These are phyloP conservation scores for Tagetes patula DNA, from an alignment of 129 eudicot genomes.

Conservation along the genomic window DNA sequence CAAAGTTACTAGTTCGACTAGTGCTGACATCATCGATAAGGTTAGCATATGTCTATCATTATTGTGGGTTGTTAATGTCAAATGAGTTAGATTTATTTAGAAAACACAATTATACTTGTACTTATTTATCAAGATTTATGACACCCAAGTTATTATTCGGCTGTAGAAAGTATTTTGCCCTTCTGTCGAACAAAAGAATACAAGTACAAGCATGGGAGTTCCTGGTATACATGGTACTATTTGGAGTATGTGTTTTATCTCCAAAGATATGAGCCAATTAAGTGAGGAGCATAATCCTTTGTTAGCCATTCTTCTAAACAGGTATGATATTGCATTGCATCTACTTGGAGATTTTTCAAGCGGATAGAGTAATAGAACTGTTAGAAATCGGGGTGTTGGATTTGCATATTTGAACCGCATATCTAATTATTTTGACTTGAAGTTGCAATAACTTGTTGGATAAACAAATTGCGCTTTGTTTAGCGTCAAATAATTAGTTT, in stretches of 20 bases:
- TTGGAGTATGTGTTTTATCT: conserved; percentile 99
- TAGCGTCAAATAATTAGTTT: not conserved
- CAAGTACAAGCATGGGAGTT: conserved; percentile 38
- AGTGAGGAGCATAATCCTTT: conserved; percentile 64
- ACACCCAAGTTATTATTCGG: conserved; percentile 3
- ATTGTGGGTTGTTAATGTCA: not conserved
- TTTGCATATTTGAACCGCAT: not conserved
- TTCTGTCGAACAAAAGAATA: conserved; percentile 50
- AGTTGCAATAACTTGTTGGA: not conserved
- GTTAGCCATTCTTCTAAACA: conserved; percentile 80
- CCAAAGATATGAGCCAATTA: conserved; percentile 48
- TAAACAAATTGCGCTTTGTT: not conserved
- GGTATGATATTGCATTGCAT: conserved; percentile 45
- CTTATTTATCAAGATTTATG: conserved; percentile 12
- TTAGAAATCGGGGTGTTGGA: not conserved
- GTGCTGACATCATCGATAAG: conserved; percentile 78
- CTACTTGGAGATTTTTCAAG: not conserved
- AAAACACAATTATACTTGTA: not conserved
- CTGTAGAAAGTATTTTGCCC: conserved; percentile 70
- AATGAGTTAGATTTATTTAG: conserved; percentile 5
- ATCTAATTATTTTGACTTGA: not conserved
- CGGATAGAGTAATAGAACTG: not conserved
- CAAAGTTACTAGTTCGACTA: conserved; percentile 54
- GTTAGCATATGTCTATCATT: conserved; percentile 32
- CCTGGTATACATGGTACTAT: conserved; percentile 69